These are phyloP conservation scores for Lachnellula suecica DNA, from an alignment of 2,329 filamentous ascomycete genomes.

Conservation along the genomic window DNA sequence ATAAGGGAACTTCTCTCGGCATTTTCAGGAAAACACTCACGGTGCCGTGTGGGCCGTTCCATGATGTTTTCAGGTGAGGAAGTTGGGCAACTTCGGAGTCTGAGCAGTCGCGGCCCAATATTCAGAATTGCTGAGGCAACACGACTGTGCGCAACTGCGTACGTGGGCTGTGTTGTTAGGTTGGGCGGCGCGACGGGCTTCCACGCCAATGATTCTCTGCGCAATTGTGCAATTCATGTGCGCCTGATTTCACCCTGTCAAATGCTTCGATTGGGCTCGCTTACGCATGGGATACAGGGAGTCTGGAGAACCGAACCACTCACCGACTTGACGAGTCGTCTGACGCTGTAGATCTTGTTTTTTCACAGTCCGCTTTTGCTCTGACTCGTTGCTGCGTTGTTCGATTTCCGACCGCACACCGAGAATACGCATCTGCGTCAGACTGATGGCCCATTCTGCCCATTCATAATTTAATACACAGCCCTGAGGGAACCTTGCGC, in stretches of 20 bases:
- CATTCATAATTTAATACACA: not conserved
- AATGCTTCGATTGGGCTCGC: not conserved
- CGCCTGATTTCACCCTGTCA: not conserved
- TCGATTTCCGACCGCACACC: not conserved
- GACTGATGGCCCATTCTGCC: not conserved
- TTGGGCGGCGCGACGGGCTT: not conserved
- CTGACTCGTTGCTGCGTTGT: not conserved
- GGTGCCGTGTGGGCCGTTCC: not conserved
- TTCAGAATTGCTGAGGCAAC: not conserved
- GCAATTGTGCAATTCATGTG: not conserved
- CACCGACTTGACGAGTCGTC: not conserved
- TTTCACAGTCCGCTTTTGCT: not conserved
- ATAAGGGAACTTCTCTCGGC: not conserved
- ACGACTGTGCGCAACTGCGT: not conserved
- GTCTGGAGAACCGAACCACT: not conserved
- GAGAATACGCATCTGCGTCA: slow-evolving; percentile 1
- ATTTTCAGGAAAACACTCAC: not conserved
- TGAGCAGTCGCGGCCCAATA: not conserved
- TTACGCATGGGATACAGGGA: not conserved
- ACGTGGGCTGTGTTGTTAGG: not conserved
- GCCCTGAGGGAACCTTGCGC: not conserved
- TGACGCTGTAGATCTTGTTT: not conserved
- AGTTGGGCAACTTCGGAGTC: not conserved
- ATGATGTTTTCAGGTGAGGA: not conserved
- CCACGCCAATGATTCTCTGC: not conserved